phyloP scores from a whole-genome alignment of 345 rosid genomes.

The Kandelia obovata region DNA sequence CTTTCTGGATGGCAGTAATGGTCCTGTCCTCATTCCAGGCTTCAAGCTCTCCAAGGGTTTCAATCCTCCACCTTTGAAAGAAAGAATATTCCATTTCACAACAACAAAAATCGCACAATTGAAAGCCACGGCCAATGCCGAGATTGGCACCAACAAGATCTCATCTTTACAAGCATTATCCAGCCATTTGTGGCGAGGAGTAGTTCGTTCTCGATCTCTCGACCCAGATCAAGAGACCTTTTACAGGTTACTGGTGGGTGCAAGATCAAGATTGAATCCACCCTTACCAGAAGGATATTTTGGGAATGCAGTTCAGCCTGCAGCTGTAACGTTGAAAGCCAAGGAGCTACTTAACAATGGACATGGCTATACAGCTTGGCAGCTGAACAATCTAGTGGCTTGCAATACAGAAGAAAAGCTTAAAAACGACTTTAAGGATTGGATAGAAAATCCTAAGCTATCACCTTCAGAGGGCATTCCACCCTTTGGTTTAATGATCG shows the following conservation, averaged over 20 bases:
- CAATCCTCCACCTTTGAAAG: conserved; percentile 7
- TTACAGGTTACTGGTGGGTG: not conserved
- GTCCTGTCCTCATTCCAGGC: conserved; percentile 17
- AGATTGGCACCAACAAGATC: conserved; percentile 21
- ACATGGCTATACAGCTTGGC: conserved; percentile 24
- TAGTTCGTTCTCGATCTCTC: conserved; percentile 1
- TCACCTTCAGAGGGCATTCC: too few relatives aligned
- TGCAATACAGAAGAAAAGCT: conserved; percentile 16
- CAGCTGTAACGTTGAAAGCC: not conserved
- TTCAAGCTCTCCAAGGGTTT: too few relatives aligned
- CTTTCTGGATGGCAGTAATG: conserved; percentile 6
- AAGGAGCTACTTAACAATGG: conserved; percentile 16
- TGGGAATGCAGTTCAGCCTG: conserved; percentile 24
- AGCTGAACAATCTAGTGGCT: conserved; percentile 22
- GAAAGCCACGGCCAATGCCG: conserved; percentile 39
- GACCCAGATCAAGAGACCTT: conserved; percentile 12
- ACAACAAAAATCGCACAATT: conserved; percentile 28
- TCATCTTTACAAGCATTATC: conserved; percentile 45
- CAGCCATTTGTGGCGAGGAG: conserved; percentile 37
- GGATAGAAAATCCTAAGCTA: conserved; percentile 19
- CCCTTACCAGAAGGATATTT: conserved; percentile 31
- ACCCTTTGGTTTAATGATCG: too few relatives aligned
- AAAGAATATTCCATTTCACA: conserved; percentile 34
- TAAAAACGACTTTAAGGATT: not conserved
- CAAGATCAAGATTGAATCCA: conserved; percentile 28